Base-by-base conservation (phyloP, 192 early-diverging fungal genomes). In the Podila epicladia region DNA sequence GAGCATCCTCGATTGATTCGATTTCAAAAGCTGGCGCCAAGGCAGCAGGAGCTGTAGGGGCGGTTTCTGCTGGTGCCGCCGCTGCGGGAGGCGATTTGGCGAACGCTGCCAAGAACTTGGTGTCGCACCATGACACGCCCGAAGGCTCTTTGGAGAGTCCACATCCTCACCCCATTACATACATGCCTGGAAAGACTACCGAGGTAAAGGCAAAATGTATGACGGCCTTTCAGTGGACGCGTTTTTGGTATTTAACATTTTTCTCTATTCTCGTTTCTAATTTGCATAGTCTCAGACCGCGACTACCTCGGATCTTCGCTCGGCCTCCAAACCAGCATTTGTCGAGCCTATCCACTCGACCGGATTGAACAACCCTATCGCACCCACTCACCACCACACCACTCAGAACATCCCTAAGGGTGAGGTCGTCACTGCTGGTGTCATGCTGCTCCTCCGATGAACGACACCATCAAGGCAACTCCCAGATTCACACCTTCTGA, bases 401-500 rank as follows among this genome's bases (percentile, higher is more conserved):
- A 67, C n/a, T 11, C 32, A 22, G 6, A 5, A 41, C 13, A n/a
- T n/a, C 29, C 26, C 64, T 49, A 29, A 50, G n/a, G 24, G 37
- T 12, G 15, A 48, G 6, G 71, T 65, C 22, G 5, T 37, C n/a
- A 66, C 35, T 0, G 71, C 71, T 33, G 71, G 51, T 35, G 71
- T 66, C 20, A 49, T 9, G n/a, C 71, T 51, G 71, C 71, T 13
- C 64, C 71, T n/a, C 71, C 71, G 1, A 15, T 66, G 71, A 58
- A 64, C 8, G 64, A 66, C 57, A 61, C 37, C 64, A 22, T 37
- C 35, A 9, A 19, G 13, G 73, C 19, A 15, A 68, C 24, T 45
- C 49, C 1, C 7, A 7, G 15, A 20, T 19, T 1, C 22, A 20
- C 3, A 0, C 7, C 51, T 7, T 19, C 51, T 20, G 51, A 53